Evolutionary conservation across 2,329 filamentous ascomycete species (phyloP).

Genomic region (Exophiala aquamarina): DNA sequence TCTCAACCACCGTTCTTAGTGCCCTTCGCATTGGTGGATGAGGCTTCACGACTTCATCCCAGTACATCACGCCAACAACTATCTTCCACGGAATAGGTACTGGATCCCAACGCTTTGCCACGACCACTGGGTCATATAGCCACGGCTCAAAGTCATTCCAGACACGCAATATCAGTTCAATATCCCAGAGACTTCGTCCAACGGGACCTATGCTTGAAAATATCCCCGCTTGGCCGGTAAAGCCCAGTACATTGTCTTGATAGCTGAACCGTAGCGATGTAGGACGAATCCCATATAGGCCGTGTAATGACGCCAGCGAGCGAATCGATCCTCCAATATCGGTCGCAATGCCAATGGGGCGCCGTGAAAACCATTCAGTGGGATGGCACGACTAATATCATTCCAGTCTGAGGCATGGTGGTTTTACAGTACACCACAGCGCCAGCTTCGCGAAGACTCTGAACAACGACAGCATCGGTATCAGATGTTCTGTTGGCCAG

Average conservation of each 20-base stretch:
- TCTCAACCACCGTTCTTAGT: slow-evolving; percentile 44
- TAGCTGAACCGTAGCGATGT: slow-evolving; percentile 38
- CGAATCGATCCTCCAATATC: slow-evolving; percentile 56
- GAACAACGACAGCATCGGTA: slow-evolving; percentile 26
- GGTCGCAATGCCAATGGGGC: slow-evolving; percentile 52
- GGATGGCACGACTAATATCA: slow-evolving; percentile 51
- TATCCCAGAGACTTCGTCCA: slow-evolving; percentile 51
- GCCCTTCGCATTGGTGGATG: slow-evolving; percentile 62
- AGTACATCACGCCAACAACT: slow-evolving; percentile 61
- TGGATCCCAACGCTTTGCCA: slow-evolving; percentile 51
- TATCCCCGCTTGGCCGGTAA: slow-evolving; percentile 32
- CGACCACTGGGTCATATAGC: slow-evolving; percentile 51
- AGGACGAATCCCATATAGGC: slow-evolving; percentile 44
- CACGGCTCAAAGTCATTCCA: slow-evolving; percentile 48
- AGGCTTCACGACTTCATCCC: slow-evolving; percentile 63
- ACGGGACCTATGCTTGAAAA: slow-evolving; percentile 54
- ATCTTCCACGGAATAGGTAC: slow-evolving; percentile 36
- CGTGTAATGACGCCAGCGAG: slow-evolving; percentile 51
- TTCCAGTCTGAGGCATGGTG: slow-evolving; percentile 50
- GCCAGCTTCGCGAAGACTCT: slow-evolving; percentile 35
- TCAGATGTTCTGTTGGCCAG: slow-evolving; percentile 28
- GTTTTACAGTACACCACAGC: slow-evolving; percentile 54
- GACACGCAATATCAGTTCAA: slow-evolving; percentile 43
- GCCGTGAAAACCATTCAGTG: slow-evolving; percentile 49
- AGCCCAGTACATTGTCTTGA: not conserved